phyloP scores from a whole-genome alignment of 306 rosid species.

The Malus orientalis region DNA sequence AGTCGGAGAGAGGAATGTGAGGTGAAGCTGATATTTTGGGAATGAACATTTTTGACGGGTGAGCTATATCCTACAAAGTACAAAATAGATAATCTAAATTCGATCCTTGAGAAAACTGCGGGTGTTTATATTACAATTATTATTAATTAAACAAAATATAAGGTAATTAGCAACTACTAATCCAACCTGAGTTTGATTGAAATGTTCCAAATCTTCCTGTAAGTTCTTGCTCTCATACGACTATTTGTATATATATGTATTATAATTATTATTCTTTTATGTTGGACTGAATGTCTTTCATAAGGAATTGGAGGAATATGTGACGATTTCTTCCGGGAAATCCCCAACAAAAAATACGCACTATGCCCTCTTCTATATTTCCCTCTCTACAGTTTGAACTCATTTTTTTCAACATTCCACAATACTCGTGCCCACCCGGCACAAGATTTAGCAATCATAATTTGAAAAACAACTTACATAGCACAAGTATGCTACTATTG shows the following conservation, averaged over 20 bases:
- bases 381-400: background rate
- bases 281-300: no score
- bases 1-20: background rate
- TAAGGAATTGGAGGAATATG: no score
- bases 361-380: no score
- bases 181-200: no score
- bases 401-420: background rate
- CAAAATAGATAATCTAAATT: background rate
- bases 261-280: no score
- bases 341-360: no score
- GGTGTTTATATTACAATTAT: background rate
- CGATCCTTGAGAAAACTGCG: conserved; percentile 2
- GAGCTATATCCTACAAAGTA: background rate
- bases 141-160: background rate
- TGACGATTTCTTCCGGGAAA: no score
- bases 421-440: background rate
- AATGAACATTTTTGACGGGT: background rate
- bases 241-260: no score
- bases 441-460: background rate
- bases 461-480: background rate
- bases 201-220: no score
- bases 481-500: no score
- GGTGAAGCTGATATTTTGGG: conserved; percentile 30
- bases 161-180: background rate
- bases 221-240: no score